phyloP scores from a whole-genome alignment of 345 rosid genomes.

The Boechera retrofracta region DNA sequence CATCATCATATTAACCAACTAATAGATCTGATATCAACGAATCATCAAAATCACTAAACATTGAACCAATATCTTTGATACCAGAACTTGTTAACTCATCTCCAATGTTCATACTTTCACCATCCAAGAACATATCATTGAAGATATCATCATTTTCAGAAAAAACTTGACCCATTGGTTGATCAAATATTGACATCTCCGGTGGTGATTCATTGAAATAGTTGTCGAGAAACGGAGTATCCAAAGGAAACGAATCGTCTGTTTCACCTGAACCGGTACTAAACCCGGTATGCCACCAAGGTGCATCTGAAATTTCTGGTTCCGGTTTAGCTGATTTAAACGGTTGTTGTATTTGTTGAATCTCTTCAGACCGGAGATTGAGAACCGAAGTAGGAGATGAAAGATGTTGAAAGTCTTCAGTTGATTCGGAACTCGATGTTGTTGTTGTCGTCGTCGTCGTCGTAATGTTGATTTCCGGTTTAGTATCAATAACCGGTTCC shows the following conservation, averaged over 20 bases:
- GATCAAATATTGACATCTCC: slow-evolving; percentile 61
- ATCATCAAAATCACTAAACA: slow-evolving; percentile 80
- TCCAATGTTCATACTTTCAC: slow-evolving; percentile 45
- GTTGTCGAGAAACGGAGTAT: slow-evolving; percentile 64
- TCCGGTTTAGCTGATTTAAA: slow-evolving; percentile 34
- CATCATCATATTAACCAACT: slow-evolving; percentile 46
- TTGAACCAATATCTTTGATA: slow-evolving; percentile 50
- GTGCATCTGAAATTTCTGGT: slow-evolving; percentile 23
- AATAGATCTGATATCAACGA: slow-evolving; percentile 63
- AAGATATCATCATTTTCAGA: slow-evolving; percentile 50
- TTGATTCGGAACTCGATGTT: slow-evolving; percentile 64
- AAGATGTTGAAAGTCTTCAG: slow-evolving; percentile 59
- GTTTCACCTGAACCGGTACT: slow-evolving; percentile 51
- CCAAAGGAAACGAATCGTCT: slow-evolving; percentile 51
- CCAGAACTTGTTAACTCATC: slow-evolving; percentile 39
- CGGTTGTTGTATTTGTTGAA: slow-evolving; percentile 53
- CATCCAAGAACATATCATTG: slow-evolving; percentile 50
- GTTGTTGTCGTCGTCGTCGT: slow-evolving; percentile 19
- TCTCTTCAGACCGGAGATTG: slow-evolving; percentile 56
- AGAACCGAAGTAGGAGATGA: slow-evolving; percentile 90
- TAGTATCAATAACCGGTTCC: slow-evolving; percentile 37
- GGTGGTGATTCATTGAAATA: slow-evolving; percentile 58
- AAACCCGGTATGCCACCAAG: slow-evolving; percentile 38
- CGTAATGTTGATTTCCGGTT: slow-evolving; percentile 38
- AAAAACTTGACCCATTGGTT: slow-evolving; percentile 40